Evolutionary conservation across 305 asterid genomes (phyloP).

Genomic region (Ajuga reptans): DNA sequence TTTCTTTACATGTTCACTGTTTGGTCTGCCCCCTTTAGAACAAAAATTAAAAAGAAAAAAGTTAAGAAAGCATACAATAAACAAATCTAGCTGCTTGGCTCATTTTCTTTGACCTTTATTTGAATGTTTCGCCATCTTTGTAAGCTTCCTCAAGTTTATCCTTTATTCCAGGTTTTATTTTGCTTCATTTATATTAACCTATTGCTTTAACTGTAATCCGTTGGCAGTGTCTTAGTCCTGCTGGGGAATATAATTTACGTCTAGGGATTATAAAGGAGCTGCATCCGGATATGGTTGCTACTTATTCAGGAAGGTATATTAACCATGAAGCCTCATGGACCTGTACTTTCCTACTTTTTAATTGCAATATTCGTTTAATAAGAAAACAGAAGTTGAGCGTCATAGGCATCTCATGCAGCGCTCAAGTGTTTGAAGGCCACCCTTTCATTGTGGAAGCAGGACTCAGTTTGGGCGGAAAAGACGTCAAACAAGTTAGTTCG

Average conservation of each 20-base stretch:
- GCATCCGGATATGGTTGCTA: conserved; percentile 95
- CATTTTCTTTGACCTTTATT: neutral
- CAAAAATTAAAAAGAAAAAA: no score
- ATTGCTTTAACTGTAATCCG: conserved; percentile 17
- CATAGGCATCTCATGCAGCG: conserved; percentile 40
- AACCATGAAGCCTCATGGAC: neutral
- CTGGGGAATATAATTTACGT: conserved; percentile 87
- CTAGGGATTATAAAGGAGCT: conserved; percentile 85
- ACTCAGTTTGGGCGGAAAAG: conserved; percentile 87
- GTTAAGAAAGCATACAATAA: no score
- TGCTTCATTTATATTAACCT: conserved; percentile 11
- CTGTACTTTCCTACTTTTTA: neutral
- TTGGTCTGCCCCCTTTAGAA: neutral
- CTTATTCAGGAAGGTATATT: conserved; percentile 80
- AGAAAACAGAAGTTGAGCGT: conserved; percentile 6
- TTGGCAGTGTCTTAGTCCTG: conserved; percentile 85
- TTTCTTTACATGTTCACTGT: conserved; percentile 7
- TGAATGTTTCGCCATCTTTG: neutral
- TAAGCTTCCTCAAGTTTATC: neutral
- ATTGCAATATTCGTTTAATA: conserved; percentile 12
- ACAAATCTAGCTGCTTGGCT: neutral
- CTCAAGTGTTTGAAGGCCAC: conserved; percentile 96
- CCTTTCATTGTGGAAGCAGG: conserved; percentile 96
- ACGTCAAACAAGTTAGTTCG: conserved; percentile 75
- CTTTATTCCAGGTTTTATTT: neutral